A percentile compares a stretch with the other conserved stretches of the same genome.
Conservation (phyloP, 805 yeast species). For the Spathaspora sp. region DNA sequence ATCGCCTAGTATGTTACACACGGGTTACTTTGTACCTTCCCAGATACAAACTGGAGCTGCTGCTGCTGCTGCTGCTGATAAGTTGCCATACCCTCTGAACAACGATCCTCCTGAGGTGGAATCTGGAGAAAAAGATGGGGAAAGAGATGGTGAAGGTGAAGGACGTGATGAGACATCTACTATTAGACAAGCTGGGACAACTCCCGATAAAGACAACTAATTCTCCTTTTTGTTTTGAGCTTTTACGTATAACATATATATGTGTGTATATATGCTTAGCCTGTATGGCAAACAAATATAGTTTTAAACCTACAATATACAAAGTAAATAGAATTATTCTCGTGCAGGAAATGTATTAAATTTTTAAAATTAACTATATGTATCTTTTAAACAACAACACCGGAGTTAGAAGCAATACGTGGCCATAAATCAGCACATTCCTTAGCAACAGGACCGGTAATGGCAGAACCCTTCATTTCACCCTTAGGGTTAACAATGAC, state of each 20-base stretch:
- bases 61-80: constrained; percentile 4
- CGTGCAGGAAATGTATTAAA: background rate
- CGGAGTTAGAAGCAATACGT: constrained; percentile 99
- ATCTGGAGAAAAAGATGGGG: background rate
- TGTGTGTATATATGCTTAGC: background rate
- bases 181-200: background rate
- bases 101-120: background rate
- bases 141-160: background rate
- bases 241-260: background rate
- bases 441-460: constrained; percentile 99
- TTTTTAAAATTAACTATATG: constrained; percentile 3
- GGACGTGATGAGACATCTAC: background rate
- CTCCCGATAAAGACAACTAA: background rate
- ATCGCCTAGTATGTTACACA: background rate
- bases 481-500: constrained; percentile 99
- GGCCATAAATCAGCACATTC: constrained; percentile 99
- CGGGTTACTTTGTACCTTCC: constrained; percentile 1
- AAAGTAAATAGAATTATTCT: background rate
- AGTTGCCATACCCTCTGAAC: constrained; percentile 1
- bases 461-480: constrained; percentile 99
- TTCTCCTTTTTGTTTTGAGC: background rate
- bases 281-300: background rate
- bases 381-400: constrained; percentile 90
- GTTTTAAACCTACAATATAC: too few species aligned
- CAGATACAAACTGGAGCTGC: constrained; percentile 2